Evolutionary conservation across 164 flowering plant genomes (phyloP), one percentile per base, ranked within the genome.

Genomic region (Vitis labrusca): DNA sequence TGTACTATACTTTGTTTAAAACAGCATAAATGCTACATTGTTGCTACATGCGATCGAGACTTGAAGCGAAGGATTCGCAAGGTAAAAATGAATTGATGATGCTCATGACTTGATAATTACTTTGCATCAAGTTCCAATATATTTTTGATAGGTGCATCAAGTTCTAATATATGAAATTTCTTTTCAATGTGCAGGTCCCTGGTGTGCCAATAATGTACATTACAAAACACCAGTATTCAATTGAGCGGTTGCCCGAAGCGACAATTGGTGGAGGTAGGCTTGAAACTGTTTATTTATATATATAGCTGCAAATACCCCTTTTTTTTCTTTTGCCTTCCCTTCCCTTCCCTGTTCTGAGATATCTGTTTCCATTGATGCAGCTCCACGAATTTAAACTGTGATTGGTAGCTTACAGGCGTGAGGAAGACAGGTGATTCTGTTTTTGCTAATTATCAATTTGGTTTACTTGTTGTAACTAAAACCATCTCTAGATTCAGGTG

Each of bases 141-240:
- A 23, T 23, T 23, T 23, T 23, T 23, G 27, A 23, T 23, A 23
- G 27, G 27, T 23, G 27, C 27, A 23, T 23, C 27, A 23, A 23
- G 27, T 23, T 23, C 27, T 0, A 17, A 3, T 9, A 30, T 10
- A n/a, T 63, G 32, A 54, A 15, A 3, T 67, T 67, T 19, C 27
- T 66, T 63, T 53, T 15, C 71, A 17, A 14, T 44, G n/a, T 61
- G 52, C 84, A 93, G 98, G 72, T 96, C 57, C 96, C 98, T 63
- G 99, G 99, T 61, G 98, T 96, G 71, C 98, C 97, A 23, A 96
- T 96, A 72, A 93, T 96, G 99, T 96, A 88, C 68, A 90, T 96
- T 59, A 93, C 97, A 10, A 76, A 82, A 60, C 98, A 84, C 76
- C 82, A 84, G 73, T 96, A 96, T 66, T 91, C 98, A 8, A 91